Conservation (phyloP, 169 alveolate genomes). For the Plasmodium adleri region DNA sequence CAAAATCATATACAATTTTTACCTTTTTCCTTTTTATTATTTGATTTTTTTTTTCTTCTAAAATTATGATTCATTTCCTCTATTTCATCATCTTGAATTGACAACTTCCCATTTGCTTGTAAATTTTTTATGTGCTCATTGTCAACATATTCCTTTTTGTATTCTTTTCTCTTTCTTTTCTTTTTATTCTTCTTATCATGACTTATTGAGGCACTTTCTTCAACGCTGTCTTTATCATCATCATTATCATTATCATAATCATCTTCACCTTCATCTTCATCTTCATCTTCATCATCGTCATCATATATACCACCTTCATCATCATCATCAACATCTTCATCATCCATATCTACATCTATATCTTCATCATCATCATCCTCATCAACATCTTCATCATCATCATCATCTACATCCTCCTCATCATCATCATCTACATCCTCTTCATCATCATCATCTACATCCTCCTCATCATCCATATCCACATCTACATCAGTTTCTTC, state of each 20-base stretch:
- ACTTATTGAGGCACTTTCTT: background rate
- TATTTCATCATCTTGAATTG: slow-evolving; percentile 37
- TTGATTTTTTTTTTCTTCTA: slow-evolving; percentile 20
- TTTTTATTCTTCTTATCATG: background rate
- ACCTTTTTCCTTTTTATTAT: slow-evolving; percentile 18
- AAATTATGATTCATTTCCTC: slow-evolving; percentile 36
- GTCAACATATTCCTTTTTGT: slow-evolving; percentile 46
- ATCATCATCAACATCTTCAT: slow-evolving; percentile 8
- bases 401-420: slow-evolving; percentile 22
- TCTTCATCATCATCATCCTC: slow-evolving; percentile 21
- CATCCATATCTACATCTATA: slow-evolving; percentile 12
- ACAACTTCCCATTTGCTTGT: slow-evolving; percentile 53
- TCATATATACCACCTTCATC: background rate
- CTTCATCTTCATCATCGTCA: background rate
- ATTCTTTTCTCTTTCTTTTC: slow-evolving; percentile 16
- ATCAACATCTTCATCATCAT: background rate
- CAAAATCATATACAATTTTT: background rate
- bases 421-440: background rate
- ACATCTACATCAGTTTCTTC: background rate
- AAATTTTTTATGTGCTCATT: slow-evolving; percentile 46
- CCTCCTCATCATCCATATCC: slow-evolving; percentile 16
- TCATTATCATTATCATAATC: slow-evolving; percentile 1
- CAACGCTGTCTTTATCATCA: background rate
- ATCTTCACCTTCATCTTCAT: background rate
- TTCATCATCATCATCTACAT: slow-evolving; percentile 38